Base-by-base conservation (phyloP, 441 rosid genomes). In the Erysimum pusillum region DNA sequence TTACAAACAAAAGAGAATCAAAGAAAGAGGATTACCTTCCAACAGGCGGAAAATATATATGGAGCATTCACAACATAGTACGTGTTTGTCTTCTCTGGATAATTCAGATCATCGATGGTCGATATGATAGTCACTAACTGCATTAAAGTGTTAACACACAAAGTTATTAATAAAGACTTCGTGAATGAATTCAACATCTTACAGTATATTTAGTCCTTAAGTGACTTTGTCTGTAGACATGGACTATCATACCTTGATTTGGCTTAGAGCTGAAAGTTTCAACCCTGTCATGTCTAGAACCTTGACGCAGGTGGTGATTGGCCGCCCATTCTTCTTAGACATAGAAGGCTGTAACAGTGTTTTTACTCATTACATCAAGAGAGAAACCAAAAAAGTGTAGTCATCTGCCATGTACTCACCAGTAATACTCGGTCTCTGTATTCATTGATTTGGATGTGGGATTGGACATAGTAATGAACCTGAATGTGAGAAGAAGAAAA, bases 391-490 rank as follows among this genome's bases (percentile, higher is more conserved):
- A 18, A 48, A 57, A 62, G 56, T 59, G 42, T 51, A 49, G 39
- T 9, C 15, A 57, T 38, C 68, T 44, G 65, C 46, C 64, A 67
- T 44, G 60, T 42, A 76, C 97, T 84, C 80, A 95, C 98, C 91
- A 95, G 83, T 74, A 95, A 58, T 58, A 93, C 86, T 56, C 91
- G 87, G 67, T 95, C 99, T 60, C 99, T 83, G 76, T 85, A 95
- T 83, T 95, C 99, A 77, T 95, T 95, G 75, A 95, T 87, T 86
- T 95, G 99, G 76, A 95, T 95, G 77, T 95, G 98, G 15, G 99
- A 91, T 52, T 95, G 99, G 69, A 91, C 87, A 75, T 95, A 93
- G 80, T 85, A 93, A 64, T 95, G 87, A 69, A 89, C 97, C 99
- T 95, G 80, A 48, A 69, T 15, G 69, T 44, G 66, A 25, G 69